phyloP scores from a whole-genome alignment of 106 monocot genomes.

The Agapanthus africanus region DNA sequence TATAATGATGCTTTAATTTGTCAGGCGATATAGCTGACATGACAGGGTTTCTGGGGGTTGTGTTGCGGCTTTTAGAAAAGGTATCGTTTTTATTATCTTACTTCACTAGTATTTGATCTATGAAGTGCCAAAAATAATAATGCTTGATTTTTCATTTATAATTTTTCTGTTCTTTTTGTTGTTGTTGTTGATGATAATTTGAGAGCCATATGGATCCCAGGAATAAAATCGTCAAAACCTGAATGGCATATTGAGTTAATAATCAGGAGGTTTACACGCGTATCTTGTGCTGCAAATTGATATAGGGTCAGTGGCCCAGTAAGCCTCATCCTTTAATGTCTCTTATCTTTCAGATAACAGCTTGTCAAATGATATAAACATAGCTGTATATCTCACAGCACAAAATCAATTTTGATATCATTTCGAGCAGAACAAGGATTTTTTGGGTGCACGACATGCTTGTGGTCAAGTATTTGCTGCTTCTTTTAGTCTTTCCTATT shows the following conservation, averaged over 20 bases:
- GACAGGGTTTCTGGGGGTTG: not conserved
- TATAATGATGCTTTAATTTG: conserved; percentile 10
- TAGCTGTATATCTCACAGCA: too few relatives aligned
- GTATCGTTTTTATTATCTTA: not conserved
- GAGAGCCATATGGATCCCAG: not conserved
- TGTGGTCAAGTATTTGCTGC: too few relatives aligned
- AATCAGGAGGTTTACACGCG: too few relatives aligned
- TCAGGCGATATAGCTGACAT: conserved; percentile 46
- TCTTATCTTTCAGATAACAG: not conserved
- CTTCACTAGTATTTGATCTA: not conserved
- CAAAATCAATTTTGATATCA: too few relatives aligned
- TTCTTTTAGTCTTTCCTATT: too few relatives aligned
- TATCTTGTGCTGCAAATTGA: not conserved
- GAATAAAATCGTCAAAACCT: too few relatives aligned
- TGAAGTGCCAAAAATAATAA: not conserved
- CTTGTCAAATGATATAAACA: not conserved
- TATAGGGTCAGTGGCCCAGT: not conserved
- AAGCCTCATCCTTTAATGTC: too few relatives aligned
- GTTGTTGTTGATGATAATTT: not conserved
- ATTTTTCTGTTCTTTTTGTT: too few relatives aligned
- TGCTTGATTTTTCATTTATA: not conserved
- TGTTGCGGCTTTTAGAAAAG: not conserved
- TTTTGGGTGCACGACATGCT: not conserved
- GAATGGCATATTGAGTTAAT: not conserved
- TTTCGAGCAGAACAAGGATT: not conserved